phyloP scores from a whole-genome alignment of 1,284 basidiomycete species.

The Cutaneotrichosporon cutaneum region DNA sequence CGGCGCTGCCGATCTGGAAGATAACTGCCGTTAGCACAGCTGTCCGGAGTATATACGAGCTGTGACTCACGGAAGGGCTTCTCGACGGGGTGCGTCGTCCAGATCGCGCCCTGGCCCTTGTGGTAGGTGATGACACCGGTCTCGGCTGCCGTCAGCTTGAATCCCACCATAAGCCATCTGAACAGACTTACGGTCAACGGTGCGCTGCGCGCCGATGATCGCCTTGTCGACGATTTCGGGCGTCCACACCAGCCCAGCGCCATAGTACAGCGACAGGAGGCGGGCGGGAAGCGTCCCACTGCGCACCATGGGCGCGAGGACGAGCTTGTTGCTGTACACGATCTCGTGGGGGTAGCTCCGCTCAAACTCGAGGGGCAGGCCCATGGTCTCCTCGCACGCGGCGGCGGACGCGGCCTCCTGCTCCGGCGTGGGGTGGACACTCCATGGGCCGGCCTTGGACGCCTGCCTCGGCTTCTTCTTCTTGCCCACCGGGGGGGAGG shows the following conservation, averaged over 20 bases:
- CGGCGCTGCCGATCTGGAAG: slow-evolving; percentile 83
- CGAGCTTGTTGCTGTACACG: slow-evolving; percentile 69
- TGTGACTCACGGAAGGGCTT: slow-evolving; percentile 65
- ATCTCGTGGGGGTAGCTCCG: slow-evolving; percentile 41
- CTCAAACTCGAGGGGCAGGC: slow-evolving; percentile 34
- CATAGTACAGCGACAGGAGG: slow-evolving; percentile 84
- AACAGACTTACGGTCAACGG: slow-evolving; percentile 71
- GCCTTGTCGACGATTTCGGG: slow-evolving; percentile 97
- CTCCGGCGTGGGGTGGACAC: slow-evolving; percentile 8
- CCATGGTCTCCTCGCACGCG: slow-evolving; percentile 35
- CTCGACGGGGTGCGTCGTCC: slow-evolving; percentile 90
- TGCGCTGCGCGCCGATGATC: slow-evolving; percentile 78
- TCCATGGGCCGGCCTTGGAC: not conserved
- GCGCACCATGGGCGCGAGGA: slow-evolving; percentile 93
- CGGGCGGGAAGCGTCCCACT: slow-evolving; percentile 67
- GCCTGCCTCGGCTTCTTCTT: slow-evolving; percentile 13
- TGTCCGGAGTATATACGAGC: not conserved
- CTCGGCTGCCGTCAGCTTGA: slow-evolving; percentile 58
- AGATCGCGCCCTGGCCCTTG: slow-evolving; percentile 73
- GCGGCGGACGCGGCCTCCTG: slow-evolving; percentile 12
- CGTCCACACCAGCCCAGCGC: slow-evolving; percentile 93
- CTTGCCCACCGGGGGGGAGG: not conserved
- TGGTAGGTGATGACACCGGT: slow-evolving; percentile 89
- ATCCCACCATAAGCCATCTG: too few species aligned
- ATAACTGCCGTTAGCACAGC: slow-evolving; percentile 37